Evolutionary conservation across 78 protist species (phyloP), one percentile per base, ranked within the genome.

Genomic region (Dictyostelium firmibasis): DNA sequence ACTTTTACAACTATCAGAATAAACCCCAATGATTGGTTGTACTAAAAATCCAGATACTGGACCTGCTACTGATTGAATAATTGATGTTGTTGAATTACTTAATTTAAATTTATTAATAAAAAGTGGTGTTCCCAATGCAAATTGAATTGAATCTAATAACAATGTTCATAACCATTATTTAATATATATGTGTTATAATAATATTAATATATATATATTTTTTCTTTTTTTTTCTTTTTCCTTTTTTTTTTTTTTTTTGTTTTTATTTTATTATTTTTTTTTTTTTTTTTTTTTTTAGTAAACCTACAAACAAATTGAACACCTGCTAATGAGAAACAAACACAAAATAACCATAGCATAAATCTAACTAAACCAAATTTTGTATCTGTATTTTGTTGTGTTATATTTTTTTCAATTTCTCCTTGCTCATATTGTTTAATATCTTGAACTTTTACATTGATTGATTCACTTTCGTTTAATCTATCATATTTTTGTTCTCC

Each of bases 1-100:
- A 62, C 70, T 62, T 29, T 27, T 94, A 47, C 76, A 75, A n/a
- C 44, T 7, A 86, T 96, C 97, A 6, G 93, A 83, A 60, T 60
- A 81, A 11, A 86, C 95, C 33, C 97, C 97, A 38, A 96, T 36
- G 25, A 94, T 74, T 75, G 97, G 97, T 83, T 96, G 97, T 0
- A 96, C 83, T 23, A 96, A 0, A 33, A 96, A 64, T 38, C 97
- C 97, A 18, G 89, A 25, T 11, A 95, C 93, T 23, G 97, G 97
- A 16, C 97, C 97, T 11, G 86, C 83, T 14, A 91, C 84, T 50
- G 92, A 74, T 29, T 79, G 81, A 81, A 92, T 92, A 5, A 70
- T 60, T 74, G 96, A 44, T 62, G 86, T 64, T n/a, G 91, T 79
- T 11, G 93, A 84, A 36, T 84, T 85, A 78, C 47, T 50, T 43